Base-by-base conservation (phyloP, 169 alveolate genomes). In the Cystoisospora suis region DNA sequence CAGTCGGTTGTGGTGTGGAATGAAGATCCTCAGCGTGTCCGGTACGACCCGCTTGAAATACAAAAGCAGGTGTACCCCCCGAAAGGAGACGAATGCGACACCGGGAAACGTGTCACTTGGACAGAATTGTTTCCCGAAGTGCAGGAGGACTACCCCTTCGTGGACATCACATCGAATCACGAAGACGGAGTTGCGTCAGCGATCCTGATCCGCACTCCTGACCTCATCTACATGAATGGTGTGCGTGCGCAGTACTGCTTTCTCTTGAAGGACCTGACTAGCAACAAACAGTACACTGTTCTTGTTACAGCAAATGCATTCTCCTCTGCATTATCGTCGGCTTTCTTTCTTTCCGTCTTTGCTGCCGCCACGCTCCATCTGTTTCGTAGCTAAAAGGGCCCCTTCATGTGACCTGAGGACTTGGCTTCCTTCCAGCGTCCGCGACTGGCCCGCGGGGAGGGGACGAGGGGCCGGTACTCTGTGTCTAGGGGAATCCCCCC, bases 111-210 rank as follows among this genome's bases (percentile, higher is more conserved):
- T 20, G 42, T 23, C 36, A 44, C n/a, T 23, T 65, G 77, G 77
- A 44, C 77, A 23, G 77, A 65, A 20, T 23, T 65, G 77, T 65
- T 65, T 65, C 77, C 77, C 34, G 77, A 65, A 44, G 77, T 44
- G 12, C 77, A 36, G n/a, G 77, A 65, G 44, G 34, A 65, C n/a
- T 65, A 65, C 77, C 77, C 77, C 0, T 65, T 65, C 40, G 77
- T n/a, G 5, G 44, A 65, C 6, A 17, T 65, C 44, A 65, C 77
- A 12, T 32, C 77, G 45, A 44, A 44, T 1, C 77, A n/a, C 77
- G 4, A 23, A 20, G 34, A 65, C 77, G 77, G 77, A n/a, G n/a
- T n/a, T n/a, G 77, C 1, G 40, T 9, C 77, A 9, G 9, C 77
- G 5, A 65, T 65, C 0, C 12, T 65, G 36, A 32, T 65, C 34